Evolutionary conservation across 2,329 filamentous ascomycete genomes (phyloP).

Genomic region (Alternaria arbusti): DNA sequence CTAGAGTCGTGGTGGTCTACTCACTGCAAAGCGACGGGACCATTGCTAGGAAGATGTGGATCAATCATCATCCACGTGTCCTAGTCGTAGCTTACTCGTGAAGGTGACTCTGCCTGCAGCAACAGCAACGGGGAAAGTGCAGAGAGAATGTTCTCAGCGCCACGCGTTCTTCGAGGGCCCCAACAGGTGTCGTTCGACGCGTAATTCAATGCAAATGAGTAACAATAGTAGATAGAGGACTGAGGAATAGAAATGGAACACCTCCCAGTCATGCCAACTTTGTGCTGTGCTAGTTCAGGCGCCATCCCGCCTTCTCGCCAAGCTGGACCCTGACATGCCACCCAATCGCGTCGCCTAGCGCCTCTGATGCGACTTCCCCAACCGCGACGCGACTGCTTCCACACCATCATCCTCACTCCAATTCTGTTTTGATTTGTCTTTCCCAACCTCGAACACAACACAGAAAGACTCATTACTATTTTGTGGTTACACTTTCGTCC

Average conservation of each 20-base stretch:
- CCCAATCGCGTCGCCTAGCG: constrained; percentile 24
- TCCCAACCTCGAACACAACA: not conserved
- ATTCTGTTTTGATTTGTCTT: not conserved
- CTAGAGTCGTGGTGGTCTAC: not conserved
- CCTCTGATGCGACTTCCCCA: constrained; percentile 21
- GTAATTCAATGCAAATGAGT: not conserved
- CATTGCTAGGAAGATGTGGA: not conserved
- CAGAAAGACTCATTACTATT: constrained; percentile 6
- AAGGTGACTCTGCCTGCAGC: not conserved
- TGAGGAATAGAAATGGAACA: not conserved
- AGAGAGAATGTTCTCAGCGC: not conserved
- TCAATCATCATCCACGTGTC: not conserved
- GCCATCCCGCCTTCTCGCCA: constrained; percentile 9
- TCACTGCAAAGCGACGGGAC: not conserved
- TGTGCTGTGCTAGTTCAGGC: not conserved
- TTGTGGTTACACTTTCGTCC: not conserved
- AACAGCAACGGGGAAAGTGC: not conserved
- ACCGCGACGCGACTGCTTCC: constrained; percentile 28
- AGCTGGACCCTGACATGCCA: constrained; percentile 22
- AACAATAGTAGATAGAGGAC: not conserved
- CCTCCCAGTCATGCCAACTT: not conserved
- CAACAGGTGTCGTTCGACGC: not conserved
- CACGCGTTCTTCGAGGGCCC: not conserved
- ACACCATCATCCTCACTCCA: constrained; percentile 19
- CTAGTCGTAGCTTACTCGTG: not conserved